Base-by-base conservation (phyloP, 495 filamentous ascomycete species). In the Neurospora sp. region DNA sequence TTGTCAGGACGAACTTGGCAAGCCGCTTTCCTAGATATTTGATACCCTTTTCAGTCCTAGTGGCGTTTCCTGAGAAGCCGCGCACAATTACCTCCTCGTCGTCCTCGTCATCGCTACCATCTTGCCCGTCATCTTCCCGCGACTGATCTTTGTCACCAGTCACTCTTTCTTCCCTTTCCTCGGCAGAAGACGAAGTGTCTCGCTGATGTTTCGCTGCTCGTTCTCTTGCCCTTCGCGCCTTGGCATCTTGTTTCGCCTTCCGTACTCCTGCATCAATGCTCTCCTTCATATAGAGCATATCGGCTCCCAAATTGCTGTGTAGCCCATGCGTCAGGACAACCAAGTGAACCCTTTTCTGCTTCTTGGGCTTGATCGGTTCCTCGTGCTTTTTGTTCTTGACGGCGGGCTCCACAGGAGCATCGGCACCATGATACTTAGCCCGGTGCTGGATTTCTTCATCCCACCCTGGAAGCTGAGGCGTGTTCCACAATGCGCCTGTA, bases 211-310 rank as follows among this genome's bases (percentile, higher is more conserved):
- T 73, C 18, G 80, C 75, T 2, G 79, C 78, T 72, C 75, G 76
- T 79, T 86, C 79, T 76, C 78, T 84, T 35, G 87, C 86, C 74
- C 83, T 86, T 54, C 90, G 84, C 69, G 84, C 85, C 76, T 85
- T 89, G 8, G 85, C 85, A 74, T 90, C 88, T 48, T 88, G 81
- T 70, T 89, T 89, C 20, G 91, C 89, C 78, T 92, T 89, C 74
- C 85, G 91, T 3, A 90, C 90, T 37, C 93, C 89, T 40, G 90
- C 89, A 81, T 99, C 96, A 71, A 99, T 98, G 76, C 93, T 94
- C 80, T 99, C 96, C 78, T 99, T 99, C 77, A 99, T 81, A 79
- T 92, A 99, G 38, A 99, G 85, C 96, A 99, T 97, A 83, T 99
- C 96, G 48, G 93, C 90, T 2, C 96, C 94, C n/a, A 97, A 86